These are phyloP conservation scores for Cyclostephanos invisitatus DNA, from an alignment of 108 stramenopile genomes.

Conservation along the genomic window DNA sequence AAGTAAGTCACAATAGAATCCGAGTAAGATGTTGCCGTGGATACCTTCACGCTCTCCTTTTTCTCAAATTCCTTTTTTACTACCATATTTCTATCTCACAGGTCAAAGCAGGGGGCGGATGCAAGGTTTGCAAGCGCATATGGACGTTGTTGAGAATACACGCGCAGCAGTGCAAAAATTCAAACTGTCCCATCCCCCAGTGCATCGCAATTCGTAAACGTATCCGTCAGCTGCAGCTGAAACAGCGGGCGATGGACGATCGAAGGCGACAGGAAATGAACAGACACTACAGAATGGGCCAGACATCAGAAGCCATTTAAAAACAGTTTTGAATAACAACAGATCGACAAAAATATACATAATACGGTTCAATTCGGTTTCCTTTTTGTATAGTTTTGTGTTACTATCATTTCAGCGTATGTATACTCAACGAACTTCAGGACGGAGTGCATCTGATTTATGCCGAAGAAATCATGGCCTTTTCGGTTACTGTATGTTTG, in stretches of 20 bases:
- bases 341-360: not conserved
- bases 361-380: not conserved
- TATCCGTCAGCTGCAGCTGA: conserved; percentile 85
- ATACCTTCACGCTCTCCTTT: not conserved
- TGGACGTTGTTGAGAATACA: conserved; percentile 95
- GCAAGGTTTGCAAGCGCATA: conserved; percentile 93
- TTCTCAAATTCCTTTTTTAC: not conserved
- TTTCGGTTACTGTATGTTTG: too few relatives aligned
- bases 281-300: conserved; percentile 47
- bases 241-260: conserved; percentile 92
- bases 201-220: conserved; percentile 91
- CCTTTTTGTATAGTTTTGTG: too few relatives aligned
- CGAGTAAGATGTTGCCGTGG: not conserved
- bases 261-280: conserved; percentile 91
- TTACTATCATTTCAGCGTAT: too few relatives aligned
- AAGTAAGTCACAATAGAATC: conserved; percentile 34
- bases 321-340: too few relatives aligned
- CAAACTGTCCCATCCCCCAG: conserved; percentile 88
- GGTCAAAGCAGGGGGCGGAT: conserved; percentile 85
- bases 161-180: conserved; percentile 90
- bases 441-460: too few relatives aligned
- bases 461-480: too few relatives aligned
- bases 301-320: conserved; percentile 9
- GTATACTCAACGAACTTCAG: too few relatives aligned
- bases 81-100: not conserved